Conservation (phyloP, 2,329 filamentous ascomycete genomes). For the Blastomyces percursus region DNA sequence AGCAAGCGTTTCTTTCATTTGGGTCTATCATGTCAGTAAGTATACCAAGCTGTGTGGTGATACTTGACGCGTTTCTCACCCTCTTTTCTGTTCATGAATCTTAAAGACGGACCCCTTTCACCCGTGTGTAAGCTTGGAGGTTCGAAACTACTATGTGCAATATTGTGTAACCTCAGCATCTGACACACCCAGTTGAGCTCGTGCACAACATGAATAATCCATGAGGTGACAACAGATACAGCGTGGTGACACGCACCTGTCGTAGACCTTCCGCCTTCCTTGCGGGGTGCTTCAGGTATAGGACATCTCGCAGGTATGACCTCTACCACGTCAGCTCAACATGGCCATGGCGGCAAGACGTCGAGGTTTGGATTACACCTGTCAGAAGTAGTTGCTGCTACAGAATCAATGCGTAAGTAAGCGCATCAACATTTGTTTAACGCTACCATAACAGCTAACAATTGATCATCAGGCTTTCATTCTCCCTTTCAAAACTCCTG, state of each 20-base stretch:
- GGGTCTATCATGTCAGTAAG: neutral
- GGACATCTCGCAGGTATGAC: neutral
- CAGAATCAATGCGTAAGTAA: neutral
- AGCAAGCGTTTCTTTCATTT: neutral
- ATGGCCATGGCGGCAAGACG: neutral
- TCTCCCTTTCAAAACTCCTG: neutral
- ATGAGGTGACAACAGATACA: neutral
- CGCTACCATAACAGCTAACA: neutral
- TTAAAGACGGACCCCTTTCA: neutral
- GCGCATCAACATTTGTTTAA: neutral
- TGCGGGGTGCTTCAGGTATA: neutral
- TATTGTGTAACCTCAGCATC: neutral
- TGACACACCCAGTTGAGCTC: neutral
- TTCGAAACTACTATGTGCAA: neutral
- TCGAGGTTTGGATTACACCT: neutral
- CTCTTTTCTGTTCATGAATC: neutral
- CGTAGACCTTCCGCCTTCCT: neutral
- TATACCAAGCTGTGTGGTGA: neutral
- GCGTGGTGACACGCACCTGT: neutral
- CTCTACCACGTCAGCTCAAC: neutral
- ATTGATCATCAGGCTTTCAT: neutral
- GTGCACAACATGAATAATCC: slow-evolving; percentile 2
- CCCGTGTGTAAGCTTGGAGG: neutral
- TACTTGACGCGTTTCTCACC: neutral
- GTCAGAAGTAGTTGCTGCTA: neutral